phyloP scores from a whole-genome alignment of 495 filamentous ascomycete species.

The Talaromyces proteolyticus region DNA sequence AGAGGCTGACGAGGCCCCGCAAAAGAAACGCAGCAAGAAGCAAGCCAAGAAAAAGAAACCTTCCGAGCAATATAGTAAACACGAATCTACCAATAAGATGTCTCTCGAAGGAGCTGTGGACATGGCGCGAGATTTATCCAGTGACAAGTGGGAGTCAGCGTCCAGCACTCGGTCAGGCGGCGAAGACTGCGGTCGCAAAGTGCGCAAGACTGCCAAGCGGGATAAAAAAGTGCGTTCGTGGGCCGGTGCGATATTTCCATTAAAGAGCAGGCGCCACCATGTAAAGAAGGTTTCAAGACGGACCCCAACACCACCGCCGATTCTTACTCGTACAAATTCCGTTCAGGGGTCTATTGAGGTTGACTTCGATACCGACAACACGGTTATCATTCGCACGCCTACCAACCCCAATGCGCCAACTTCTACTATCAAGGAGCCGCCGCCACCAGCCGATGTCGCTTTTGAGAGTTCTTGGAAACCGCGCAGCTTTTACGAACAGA shows the following conservation, averaged over 20 bases:
- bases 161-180: conserved; percentile 3
- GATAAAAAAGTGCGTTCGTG: conserved; percentile 77
- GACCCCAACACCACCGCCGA: conserved; percentile 34
- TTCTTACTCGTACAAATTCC: conserved; percentile 36
- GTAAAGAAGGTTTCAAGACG: conserved; percentile 21
- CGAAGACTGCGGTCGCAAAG: conserved; percentile 11
- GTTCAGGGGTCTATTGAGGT: conserved; percentile 39
- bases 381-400: conserved; percentile 41
- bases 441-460: conserved; percentile 18
- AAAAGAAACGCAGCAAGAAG: conserved; percentile 5
- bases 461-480: conserved; percentile 43
- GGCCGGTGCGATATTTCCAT: conserved; percentile 70
- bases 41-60: conserved; percentile 17
- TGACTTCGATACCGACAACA: conserved; percentile 49
- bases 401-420: conserved; percentile 26
- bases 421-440: conserved; percentile 16
- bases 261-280: conserved; percentile 50
- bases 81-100: background rate
- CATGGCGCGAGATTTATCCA: background rate
- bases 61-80: background rate
- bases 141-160: conserved; percentile 5
- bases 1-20: conserved; percentile 4
- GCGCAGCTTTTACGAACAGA: conserved; percentile 38
- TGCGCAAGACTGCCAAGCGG: conserved; percentile 49
- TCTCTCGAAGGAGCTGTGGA: background rate